Base-by-base conservation (phyloP, 305 asterid genomes). In the Rubia peregrina region DNA sequence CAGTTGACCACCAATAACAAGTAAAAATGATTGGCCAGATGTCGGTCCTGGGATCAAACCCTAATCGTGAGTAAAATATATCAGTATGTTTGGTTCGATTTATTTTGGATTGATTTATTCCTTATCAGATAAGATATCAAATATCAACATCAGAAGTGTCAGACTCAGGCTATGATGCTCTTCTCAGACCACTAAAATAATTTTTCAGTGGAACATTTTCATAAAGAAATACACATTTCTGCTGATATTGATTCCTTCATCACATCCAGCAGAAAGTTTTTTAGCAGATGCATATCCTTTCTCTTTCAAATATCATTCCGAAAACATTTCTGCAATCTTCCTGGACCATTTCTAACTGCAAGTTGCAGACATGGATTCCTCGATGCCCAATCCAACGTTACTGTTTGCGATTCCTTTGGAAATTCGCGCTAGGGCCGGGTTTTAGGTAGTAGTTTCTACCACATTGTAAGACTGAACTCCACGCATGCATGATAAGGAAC, bases 251-350 rank as follows among this genome's bases (percentile, higher is more conserved):
- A 55, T 55, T 17, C 61, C 26, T 55, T 56, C 62, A 56, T 56
- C 62, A 21, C 33, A 21, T 56, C 62, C 62, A 56, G 62, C 33
- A 56, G 62, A 56, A 56, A 56, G 62, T 21, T n/a, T 56, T 43
- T 19, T 22, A n/a, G 62, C 62, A 56, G 62, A 56, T 56, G 9
- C 62, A 19, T 56, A n/a, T 56, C 61, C 30, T 19, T 21, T 56
- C 61, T 19, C 61, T 56, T 19, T 56, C 61, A 13, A 19, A 17
- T 17, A n/a, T 19, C 30, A 17, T 56, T 56, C 61, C 13, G 30
- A 6, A n/a, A 56, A n/a, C 7, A 17, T n/a, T 56, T 11, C 26
- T 21, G 5, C 33, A 56, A 56, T 56, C 62, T 56, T 56, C 21
- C 33, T 56, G 62, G 62, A 19, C 62, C 62, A 56, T 56, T 56